Conservation (phyloP, 192 early-diverging fungal genomes). For the Pilaira anomala region DNA sequence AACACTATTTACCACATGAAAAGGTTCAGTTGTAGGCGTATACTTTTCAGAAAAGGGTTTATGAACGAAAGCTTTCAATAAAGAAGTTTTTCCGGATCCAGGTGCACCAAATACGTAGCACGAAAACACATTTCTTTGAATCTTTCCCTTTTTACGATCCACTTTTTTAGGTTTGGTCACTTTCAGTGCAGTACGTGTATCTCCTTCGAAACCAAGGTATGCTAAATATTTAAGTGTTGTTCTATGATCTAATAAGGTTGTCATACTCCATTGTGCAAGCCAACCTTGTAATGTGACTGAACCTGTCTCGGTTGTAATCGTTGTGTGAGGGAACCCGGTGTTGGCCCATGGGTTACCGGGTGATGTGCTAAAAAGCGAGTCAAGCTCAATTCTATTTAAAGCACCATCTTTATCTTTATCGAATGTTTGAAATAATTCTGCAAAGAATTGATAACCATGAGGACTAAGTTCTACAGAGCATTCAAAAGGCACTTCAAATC, state of each 20-base stretch:
- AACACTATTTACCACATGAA: conserved; percentile 90
- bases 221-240: conserved; percentile 92
- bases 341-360: conserved; percentile 94
- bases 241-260: conserved; percentile 86
- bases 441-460: conserved; percentile 92
- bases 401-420: conserved; percentile 98
- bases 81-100: conserved; percentile 88
- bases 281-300: conserved; percentile 94
- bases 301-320: conserved; percentile 85
- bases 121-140: conserved; percentile 87
- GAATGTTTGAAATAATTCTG: conserved; percentile 89
- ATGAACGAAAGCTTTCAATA: conserved; percentile 84
- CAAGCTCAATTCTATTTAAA: conserved; percentile 79
- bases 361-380: conserved; percentile 81
- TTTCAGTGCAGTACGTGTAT: conserved; percentile 85
- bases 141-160: conserved; percentile 76
- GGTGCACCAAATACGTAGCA: conserved; percentile 95
- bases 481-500: conserved; percentile 84
- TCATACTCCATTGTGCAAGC: conserved; percentile 99
- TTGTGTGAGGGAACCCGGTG: conserved; percentile 84
- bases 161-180: conserved; percentile 65
- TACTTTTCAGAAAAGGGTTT: conserved; percentile 78
- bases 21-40: conserved; percentile 68
- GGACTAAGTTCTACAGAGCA: conserved; percentile 93
- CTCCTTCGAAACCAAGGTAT: conserved; percentile 92